Conservation (phyloP, 1,139 yeast species). For the Suhomyces maxii region DNA sequence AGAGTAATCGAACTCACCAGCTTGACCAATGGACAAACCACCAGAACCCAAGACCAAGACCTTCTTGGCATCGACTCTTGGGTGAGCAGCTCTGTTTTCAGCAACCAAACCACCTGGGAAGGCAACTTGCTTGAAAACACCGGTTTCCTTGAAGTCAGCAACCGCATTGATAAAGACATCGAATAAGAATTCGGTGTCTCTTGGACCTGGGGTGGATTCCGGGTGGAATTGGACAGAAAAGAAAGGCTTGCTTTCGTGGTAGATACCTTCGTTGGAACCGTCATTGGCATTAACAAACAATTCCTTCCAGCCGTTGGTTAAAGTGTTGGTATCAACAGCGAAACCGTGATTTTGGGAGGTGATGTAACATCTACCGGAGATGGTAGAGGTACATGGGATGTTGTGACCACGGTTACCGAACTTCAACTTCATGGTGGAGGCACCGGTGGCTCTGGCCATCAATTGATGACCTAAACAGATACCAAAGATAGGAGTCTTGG, state of each 20-base stretch:
- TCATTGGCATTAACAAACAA: constrained; percentile 95
- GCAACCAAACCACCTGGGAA: constrained; percentile 88
- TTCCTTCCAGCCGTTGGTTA: constrained; percentile 85
- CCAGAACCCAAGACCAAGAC: constrained; percentile 97
- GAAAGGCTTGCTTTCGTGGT: constrained; percentile 81
- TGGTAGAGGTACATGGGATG: constrained; percentile 92
- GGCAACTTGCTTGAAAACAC: constrained; percentile 65
- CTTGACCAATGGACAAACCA: constrained; percentile 98
- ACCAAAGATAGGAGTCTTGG: constrained; percentile 86
- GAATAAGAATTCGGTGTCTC: constrained; percentile 96
- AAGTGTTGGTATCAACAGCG: constrained; percentile 85
- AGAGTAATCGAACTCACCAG: constrained; percentile 98
- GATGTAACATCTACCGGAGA: constrained; percentile 95
- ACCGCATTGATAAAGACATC: constrained; percentile 90
- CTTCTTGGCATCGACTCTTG: constrained; percentile 83
- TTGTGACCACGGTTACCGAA: constrained; percentile 99
- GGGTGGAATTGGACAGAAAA: constrained; percentile 99
- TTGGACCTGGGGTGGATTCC: constrained; percentile 98
- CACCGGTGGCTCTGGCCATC: constrained; percentile 94
- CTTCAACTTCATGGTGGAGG: constrained; percentile 85
- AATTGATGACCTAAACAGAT: constrained; percentile 99
- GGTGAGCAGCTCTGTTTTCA: constrained; percentile 71
- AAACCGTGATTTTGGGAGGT: constrained; percentile 99
- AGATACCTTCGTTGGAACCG: constrained; percentile 98
- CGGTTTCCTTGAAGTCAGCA: constrained; percentile 55